These are phyloP conservation scores for Magnaporthiopsis incrustans DNA, from an alignment of 2,329 filamentous ascomycete species.

Conservation along the genomic window DNA sequence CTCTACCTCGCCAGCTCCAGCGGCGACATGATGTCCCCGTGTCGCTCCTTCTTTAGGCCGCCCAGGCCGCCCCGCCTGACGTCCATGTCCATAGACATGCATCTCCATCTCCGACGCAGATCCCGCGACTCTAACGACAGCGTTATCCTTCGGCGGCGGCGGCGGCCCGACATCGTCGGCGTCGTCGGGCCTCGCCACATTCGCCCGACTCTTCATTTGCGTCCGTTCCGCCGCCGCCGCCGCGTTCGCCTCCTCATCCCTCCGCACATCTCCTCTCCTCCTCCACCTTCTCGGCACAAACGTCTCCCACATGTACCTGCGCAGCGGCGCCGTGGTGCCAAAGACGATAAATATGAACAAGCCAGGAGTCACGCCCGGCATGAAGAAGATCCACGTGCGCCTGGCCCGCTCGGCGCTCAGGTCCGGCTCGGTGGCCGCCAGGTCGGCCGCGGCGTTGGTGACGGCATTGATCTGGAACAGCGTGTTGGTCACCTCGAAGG, in stretches of 20 bases:
- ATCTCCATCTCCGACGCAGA: too few species aligned
- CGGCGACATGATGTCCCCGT: background rate
- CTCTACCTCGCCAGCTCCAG: background rate
- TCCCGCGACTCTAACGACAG: too few species aligned
- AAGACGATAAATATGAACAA: conserved; percentile 7
- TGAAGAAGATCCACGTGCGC: conserved; percentile 4
- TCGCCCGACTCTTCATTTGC: background rate
- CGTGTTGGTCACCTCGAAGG: conserved; percentile 20
- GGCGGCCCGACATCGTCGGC: background rate
- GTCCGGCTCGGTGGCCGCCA: background rate
- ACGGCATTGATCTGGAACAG: conserved; percentile 19
- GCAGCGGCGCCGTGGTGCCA: conserved; percentile 5
- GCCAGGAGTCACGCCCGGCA: conserved; percentile 4
- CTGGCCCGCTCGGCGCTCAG: background rate
- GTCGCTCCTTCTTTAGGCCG: too few species aligned
- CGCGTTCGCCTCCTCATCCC: background rate
- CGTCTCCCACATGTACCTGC: conserved; percentile 3
- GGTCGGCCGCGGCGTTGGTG: conserved; percentile 9
- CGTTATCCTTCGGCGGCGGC: conserved; percentile 2
- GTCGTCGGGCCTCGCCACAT: too few species aligned
- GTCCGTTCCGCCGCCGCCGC: background rate
- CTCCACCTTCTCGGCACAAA: background rate
- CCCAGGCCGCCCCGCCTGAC: too few species aligned
- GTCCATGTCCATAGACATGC: too few species aligned
- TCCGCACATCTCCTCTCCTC: background rate